A percentile compares a stretch with the other conserved stretches of the same genome.
phyloP scores from a whole-genome alignment of 2,329 filamentous ascomycete species.

The Erysiphe pulchra region DNA sequence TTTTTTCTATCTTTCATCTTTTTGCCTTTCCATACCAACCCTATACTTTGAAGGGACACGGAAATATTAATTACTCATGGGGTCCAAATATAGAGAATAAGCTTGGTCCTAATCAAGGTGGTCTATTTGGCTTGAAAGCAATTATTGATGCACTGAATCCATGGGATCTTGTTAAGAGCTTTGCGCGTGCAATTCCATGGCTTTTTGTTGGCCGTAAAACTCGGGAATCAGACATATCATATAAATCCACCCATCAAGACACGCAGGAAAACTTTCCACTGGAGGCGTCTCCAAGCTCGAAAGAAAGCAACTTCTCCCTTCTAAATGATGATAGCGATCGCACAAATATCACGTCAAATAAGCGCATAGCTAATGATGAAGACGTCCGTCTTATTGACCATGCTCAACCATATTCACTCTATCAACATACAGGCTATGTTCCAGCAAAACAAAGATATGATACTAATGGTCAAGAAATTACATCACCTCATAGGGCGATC shows the following conservation, averaged over 20 bases:
- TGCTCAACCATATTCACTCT: slow-evolving; percentile 10
- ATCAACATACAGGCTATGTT: slow-evolving; percentile 7
- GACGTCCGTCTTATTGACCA: slow-evolving; percentile 10
- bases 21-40: slow-evolving; percentile 60
- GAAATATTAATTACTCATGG: slow-evolving; percentile 17
- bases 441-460: slow-evolving; percentile 12
- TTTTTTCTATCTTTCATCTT: slow-evolving; percentile 53
- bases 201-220: slow-evolving; percentile 45
- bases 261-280: background rate
- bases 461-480: slow-evolving; percentile 8
- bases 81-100: slow-evolving; percentile 17
- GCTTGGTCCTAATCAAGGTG: slow-evolving; percentile 29
- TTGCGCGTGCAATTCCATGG: slow-evolving; percentile 50
- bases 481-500: background rate
- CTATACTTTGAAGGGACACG: slow-evolving; percentile 22
- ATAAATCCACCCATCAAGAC: slow-evolving; percentile 12
- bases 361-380: slow-evolving; percentile 7
- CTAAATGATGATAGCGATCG: background rate
- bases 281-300: background rate
- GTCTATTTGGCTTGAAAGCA: slow-evolving; percentile 36
- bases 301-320: background rate
- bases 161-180: slow-evolving; percentile 62
- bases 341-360: slow-evolving; percentile 3
- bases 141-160: slow-evolving; percentile 49
- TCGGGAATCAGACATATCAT: slow-evolving; percentile 27